These are phyloP conservation scores for Teunomyces cretensis DNA, from an alignment of 805 yeast genomes.

Conservation along the genomic window DNA sequence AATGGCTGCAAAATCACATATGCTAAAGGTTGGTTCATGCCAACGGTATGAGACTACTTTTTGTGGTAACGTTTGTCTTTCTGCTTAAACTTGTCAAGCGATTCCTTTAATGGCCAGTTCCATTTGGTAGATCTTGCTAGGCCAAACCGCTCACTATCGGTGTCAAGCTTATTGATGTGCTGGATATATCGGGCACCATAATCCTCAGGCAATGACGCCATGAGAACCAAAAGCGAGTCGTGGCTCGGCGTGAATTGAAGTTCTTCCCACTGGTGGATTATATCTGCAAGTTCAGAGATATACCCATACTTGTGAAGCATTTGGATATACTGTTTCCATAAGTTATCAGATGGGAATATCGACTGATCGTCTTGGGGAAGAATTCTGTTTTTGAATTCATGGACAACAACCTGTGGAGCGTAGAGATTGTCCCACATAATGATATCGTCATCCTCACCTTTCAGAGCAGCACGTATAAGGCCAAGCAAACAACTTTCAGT, in stretches of 20 bases:
- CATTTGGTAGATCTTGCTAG: neutral
- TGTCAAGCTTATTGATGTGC: conserved; percentile 28
- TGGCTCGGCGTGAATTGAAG: conserved; percentile 43
- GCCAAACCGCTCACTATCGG: conserved; percentile 3
- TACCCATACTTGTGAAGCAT: conserved; percentile 49
- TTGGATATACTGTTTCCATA: conserved; percentile 55
- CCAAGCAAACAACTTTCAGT: conserved; percentile 38
- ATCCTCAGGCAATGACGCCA: conserved; percentile 37
- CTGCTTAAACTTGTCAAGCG: neutral
- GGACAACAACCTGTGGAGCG: conserved; percentile 61
- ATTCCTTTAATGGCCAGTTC: conserved; percentile 8
- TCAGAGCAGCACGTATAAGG: conserved; percentile 49
- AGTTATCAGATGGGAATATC: conserved; percentile 43
- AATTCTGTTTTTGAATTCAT: conserved; percentile 41
- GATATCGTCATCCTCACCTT: conserved; percentile 15
- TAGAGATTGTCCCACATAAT: conserved; percentile 49
- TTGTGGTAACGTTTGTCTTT: neutral
- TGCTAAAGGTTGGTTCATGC: no score
- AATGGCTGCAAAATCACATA: conserved; percentile 1
- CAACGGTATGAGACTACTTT: no score
- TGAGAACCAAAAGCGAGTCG: conserved; percentile 38
- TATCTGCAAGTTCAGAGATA: conserved; percentile 46
- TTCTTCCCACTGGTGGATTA: conserved; percentile 56
- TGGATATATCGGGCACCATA: conserved; percentile 36
- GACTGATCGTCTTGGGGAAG: conserved; percentile 3